A percentile compares a stretch with the other conserved stretches of the same genome.
Conservation (phyloP, 23 red algal genomes). For the Gracilaria gracilis region DNA sequence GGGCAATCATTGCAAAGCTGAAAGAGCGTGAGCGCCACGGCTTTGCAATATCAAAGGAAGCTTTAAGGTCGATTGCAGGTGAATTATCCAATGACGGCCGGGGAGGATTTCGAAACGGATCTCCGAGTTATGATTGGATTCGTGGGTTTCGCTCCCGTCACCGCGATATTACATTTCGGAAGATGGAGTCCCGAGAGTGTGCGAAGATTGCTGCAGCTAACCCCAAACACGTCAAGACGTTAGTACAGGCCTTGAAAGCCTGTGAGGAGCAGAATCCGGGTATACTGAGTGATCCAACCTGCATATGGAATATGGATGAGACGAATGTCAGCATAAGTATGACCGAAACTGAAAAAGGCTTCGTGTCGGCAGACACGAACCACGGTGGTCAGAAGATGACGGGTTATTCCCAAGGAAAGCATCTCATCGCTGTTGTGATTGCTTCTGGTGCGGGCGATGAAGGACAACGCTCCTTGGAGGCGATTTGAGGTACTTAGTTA, state of each 20-base stretch:
- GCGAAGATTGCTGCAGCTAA: background rate
- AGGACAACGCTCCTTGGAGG: too few species aligned
- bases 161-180: background rate
- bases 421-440: constrained; percentile 10
- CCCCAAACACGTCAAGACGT: background rate
- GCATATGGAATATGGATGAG: constrained; percentile 52
- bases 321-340: background rate
- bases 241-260: background rate
- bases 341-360: background rate
- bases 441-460: background rate
- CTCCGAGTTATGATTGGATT: background rate
- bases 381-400: background rate
- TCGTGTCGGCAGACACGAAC: background rate
- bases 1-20: too few species aligned
- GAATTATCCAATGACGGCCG: background rate
- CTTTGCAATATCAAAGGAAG: too few species aligned
- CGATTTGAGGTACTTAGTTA: too few species aligned
- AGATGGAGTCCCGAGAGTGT: background rate
- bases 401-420: background rate
- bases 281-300: background rate
- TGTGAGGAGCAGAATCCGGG: background rate
- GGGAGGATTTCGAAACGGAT: background rate
- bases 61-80: too few species aligned
- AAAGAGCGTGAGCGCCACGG: too few species aligned
- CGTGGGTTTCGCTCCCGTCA: background rate